Conservation (phyloP, 805 yeast species). For the Candida morakotiae region DNA sequence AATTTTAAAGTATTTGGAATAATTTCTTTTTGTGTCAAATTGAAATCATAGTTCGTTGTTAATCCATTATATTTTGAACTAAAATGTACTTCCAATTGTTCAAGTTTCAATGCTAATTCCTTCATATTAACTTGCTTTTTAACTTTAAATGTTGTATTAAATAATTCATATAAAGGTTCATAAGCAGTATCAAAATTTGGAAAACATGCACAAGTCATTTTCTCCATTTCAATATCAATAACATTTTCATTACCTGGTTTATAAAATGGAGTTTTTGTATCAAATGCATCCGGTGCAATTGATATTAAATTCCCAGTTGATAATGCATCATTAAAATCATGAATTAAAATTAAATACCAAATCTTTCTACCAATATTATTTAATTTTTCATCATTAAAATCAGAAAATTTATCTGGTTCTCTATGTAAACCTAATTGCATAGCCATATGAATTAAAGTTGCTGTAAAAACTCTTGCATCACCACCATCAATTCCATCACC, state of each 20-base stretch:
- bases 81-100: slow-evolving; percentile 33
- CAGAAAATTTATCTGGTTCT: slow-evolving; percentile 48
- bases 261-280: slow-evolving; percentile 25
- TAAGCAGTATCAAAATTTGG: slow-evolving; percentile 23
- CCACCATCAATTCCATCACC: slow-evolving; percentile 59
- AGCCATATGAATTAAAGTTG: slow-evolving; percentile 63
- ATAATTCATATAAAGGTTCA: slow-evolving; percentile 21
- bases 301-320: slow-evolving; percentile 27
- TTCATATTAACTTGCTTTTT: slow-evolving; percentile 15
- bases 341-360: slow-evolving; percentile 42
- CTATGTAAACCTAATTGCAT: slow-evolving; percentile 63
- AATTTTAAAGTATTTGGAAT: slow-evolving; percentile 8
- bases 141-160: slow-evolving; percentile 18
- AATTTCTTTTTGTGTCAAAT: slow-evolving; percentile 8
- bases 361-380: slow-evolving; percentile 54
- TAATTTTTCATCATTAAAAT: slow-evolving; percentile 20
- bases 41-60: slow-evolving; percentile 15
- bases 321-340: slow-evolving; percentile 31
- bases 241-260: slow-evolving; percentile 33
- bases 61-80: slow-evolving; percentile 26
- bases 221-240: slow-evolving; percentile 35
- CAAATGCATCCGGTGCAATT: slow-evolving; percentile 25
- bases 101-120: slow-evolving; percentile 20
- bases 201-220: slow-evolving; percentile 25
- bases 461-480: slow-evolving; percentile 50